Percentiles rank a stretch among this genome's conserved stretches.
phyloP scores from a whole-genome alignment of 2,329 filamentous ascomycete species.

The Trichophaea hybrida region DNA sequence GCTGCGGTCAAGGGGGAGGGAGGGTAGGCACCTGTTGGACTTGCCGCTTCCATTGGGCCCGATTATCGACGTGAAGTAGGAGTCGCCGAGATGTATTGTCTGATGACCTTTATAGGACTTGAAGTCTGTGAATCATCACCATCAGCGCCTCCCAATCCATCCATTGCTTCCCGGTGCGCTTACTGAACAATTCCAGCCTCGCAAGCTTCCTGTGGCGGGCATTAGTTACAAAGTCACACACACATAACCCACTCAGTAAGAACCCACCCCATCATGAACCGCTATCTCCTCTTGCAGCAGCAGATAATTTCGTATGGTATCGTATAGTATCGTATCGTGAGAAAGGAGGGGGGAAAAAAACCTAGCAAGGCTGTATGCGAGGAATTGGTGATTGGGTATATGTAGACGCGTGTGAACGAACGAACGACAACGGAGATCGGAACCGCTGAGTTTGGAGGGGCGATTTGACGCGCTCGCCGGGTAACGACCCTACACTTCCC shows the following conservation, averaged over 20 bases:
- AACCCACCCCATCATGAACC: background rate
- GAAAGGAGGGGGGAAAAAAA: too few relatives aligned
- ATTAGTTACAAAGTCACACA: background rate
- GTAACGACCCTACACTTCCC: background rate
- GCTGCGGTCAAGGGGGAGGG: background rate
- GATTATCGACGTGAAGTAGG: slow-evolving; percentile 98
- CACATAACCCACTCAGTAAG: background rate
- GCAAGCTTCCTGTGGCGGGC: slow-evolving; percentile 18
- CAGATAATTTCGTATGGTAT: too few relatives aligned
- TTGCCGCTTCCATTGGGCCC: slow-evolving; percentile 99
- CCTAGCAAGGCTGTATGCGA: too few relatives aligned
- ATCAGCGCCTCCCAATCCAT: background rate
- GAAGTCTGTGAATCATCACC: slow-evolving; percentile 53
- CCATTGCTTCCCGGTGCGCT: background rate
- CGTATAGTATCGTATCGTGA: too few relatives aligned
- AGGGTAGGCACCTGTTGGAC: slow-evolving; percentile 68
- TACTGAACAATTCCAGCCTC: slow-evolving; percentile 21
- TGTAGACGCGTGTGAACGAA: background rate
- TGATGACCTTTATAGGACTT: slow-evolving; percentile 99
- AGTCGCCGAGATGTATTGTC: slow-evolving; percentile 84
- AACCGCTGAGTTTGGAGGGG: background rate
- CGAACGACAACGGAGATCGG: background rate
- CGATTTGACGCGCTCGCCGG: background rate
- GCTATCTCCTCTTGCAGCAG: background rate
- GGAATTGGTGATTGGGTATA: background rate